Base-by-base conservation (phyloP, 2,329 filamentous ascomycete species). In the Diplocarpon rosae region DNA sequence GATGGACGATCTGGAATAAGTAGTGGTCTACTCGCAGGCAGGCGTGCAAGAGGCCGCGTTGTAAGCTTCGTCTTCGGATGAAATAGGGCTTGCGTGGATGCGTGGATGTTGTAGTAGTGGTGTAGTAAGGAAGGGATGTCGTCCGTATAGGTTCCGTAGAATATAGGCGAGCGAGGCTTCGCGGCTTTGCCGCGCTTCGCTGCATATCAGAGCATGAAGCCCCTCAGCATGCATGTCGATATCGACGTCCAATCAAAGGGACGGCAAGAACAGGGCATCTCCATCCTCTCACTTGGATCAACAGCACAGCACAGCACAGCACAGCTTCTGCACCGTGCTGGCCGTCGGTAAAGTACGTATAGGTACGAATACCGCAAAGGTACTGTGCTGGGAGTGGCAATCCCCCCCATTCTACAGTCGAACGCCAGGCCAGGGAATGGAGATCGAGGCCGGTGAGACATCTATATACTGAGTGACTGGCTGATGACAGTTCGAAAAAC, bases 21-120 rank as follows among this genome's bases (percentile, higher is more conserved):
- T 46, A 46, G 30, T 35, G 33, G 31, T 14, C 43, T 14, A 30
- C 38, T 36, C 28, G 29, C 20, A 41, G 37, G 36, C 36, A 31
- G 32, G 16, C 24, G 35, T 20, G 27, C 36, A 35, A 42, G 36
- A 45, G 29, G 42, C 39, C 46, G 43, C 16, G 14, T 42, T 42
- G 31, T 17, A 32, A 10, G 11, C 30, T 32, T 9, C 4, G 30
- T 12, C 30, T 32, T 12, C 30, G 30, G 37, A 15, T 15, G 27
- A 14, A 30, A n/a, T 15, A 24, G 32, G 27, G 41, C 29, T 40
- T 38, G 27, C 34, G 39, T 31, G 32, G 39, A 39, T 32, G 39
- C 14, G 34, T 33, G 31, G 34, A 43, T 27, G 17, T 33, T 35
- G 28, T 17, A 16, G 30, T 32, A 5, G 30, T 12, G n/a, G 11